Base-by-base conservation (phyloP, 83 land plant genomes). In the Diphasiastrum complanatum region DNA sequence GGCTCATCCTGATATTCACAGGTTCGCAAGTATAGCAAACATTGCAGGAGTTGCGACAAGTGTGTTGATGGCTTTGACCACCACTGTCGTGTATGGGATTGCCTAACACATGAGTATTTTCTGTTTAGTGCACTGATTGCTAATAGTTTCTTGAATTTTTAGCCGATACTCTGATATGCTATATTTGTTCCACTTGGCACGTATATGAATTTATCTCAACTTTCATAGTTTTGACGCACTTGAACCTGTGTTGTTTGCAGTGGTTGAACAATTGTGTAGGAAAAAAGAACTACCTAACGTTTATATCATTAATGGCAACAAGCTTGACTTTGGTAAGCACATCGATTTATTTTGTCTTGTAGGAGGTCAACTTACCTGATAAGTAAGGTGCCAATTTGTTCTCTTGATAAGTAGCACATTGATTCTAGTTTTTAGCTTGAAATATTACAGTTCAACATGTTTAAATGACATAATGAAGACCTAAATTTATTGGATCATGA, bases 251-350 rank as follows among this genome's bases (percentile, higher is more conserved):
- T 47, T 68, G 35, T 53, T 33, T 74, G 66, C 89, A 91, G 97
- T 91, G 97, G 97, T 79, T 91, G 33, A 91, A 91, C 53, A 91
- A 91, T 71, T 91, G 97, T 75, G 89, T 91, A 23, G 97, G 97
- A 34, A 76, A 75, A 61, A 91, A 83, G 61, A 91, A 91, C 48
- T 91, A 91, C 64, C 56, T 70, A 10, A 82, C 87, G 24, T 91
- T 91, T 71, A 82, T 91, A 11, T 52, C 77, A n/a, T 80, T 91
- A 14, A 87, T 91, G 97, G 85, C 95, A 5, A 60, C 79, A 45
- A 87, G 97, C 61, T 77, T 91, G 10, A 26, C 82, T 28, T 79
- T 91, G 95, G 97, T 91, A 78, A 51, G 85, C 49, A 6, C 5
- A n/a, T n/a, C n/a, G n/a, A n/a, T 36, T 33, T 2, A n/a, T 49